A percentile compares a stretch with the other conserved stretches of the same genome.
Conservation (phyloP, 495 filamentous ascomycete species). For the Penicillium longicatenatum region DNA sequence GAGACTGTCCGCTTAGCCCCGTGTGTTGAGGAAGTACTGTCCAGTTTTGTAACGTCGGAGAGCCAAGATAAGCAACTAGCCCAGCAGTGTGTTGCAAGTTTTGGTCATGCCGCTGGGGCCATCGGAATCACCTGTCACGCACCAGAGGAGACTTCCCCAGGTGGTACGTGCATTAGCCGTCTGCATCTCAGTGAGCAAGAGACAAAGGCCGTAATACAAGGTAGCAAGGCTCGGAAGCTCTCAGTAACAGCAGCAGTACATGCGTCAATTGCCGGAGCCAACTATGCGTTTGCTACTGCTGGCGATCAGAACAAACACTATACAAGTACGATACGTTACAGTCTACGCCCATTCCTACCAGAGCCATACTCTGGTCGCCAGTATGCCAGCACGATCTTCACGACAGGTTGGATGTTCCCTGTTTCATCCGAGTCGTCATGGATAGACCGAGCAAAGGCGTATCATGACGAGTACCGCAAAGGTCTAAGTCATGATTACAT, state of each 20-base stretch:
- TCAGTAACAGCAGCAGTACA: constrained; percentile 8
- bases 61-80: constrained; percentile 7
- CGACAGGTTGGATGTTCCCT: constrained; percentile 9
- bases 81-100: constrained; percentile 5
- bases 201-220: constrained; percentile 4
- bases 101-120: constrained; percentile 6
- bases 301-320: constrained; percentile 7
- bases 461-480: constrained; percentile 9
- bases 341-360: constrained; percentile 6
- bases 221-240: constrained; percentile 5
- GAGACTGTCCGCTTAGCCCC: constrained; percentile 2
- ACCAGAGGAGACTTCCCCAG: constrained; percentile 4
- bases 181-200: constrained; percentile 4
- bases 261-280: constrained; percentile 6
- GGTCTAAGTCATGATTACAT: constrained; percentile 3
- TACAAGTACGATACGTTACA: constrained; percentile 9
- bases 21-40: constrained; percentile 2
- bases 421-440: constrained; percentile 8
- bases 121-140: constrained; percentile 6
- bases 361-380: constrained; percentile 8
- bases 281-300: constrained; percentile 7
- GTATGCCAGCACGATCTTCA: constrained; percentile 7
- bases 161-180: constrained; percentile 5
- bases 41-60: not conserved
- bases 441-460: constrained; percentile 5